Evolutionary conservation across 345 rosid genomes (phyloP).

Genomic region (Populus pruinosa): DNA sequence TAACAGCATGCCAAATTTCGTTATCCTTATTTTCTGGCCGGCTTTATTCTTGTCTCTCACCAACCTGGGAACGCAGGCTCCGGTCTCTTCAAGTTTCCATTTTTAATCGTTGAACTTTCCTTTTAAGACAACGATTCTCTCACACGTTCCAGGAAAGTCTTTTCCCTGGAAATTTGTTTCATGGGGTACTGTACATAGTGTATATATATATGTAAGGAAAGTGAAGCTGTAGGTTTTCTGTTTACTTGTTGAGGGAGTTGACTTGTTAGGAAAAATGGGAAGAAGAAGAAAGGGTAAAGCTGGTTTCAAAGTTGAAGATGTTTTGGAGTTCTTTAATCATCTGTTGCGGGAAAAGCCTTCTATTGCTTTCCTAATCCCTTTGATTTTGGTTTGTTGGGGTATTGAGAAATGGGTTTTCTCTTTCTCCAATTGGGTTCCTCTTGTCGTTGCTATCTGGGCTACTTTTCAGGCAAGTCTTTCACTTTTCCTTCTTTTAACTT

Average conservation of each 20-base stretch:
- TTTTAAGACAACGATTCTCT: neutral
- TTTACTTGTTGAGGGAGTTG: neutral
- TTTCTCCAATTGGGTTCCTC: slow-evolving; percentile 91
- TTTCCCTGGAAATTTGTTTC: neutral
- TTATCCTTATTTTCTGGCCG: too few species aligned
- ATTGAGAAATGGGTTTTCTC: slow-evolving; percentile 87
- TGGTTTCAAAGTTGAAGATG: slow-evolving; percentile 39
- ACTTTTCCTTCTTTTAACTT: neutral
- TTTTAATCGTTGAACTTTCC: neutral
- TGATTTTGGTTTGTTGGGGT: slow-evolving; percentile 62
- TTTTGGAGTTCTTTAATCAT: slow-evolving; percentile 48
- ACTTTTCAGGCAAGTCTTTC: slow-evolving; percentile 60
- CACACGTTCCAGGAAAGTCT: neutral
- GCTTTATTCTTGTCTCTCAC: neutral
- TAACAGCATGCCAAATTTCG: too few species aligned
- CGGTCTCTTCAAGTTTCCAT: neutral
- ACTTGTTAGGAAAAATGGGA: slow-evolving; percentile 27
- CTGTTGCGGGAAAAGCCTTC: slow-evolving; percentile 61
- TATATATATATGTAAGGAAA: neutral
- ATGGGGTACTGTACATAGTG: neutral
- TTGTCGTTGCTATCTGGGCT: slow-evolving; percentile 84
- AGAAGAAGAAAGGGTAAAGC: slow-evolving; percentile 40
- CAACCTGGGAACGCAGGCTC: neutral
- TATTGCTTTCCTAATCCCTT: slow-evolving; percentile 52
- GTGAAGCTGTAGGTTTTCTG: neutral